Conservation (phyloP, 352 stramenopile species). For the Pythium plurisporium region DNA sequence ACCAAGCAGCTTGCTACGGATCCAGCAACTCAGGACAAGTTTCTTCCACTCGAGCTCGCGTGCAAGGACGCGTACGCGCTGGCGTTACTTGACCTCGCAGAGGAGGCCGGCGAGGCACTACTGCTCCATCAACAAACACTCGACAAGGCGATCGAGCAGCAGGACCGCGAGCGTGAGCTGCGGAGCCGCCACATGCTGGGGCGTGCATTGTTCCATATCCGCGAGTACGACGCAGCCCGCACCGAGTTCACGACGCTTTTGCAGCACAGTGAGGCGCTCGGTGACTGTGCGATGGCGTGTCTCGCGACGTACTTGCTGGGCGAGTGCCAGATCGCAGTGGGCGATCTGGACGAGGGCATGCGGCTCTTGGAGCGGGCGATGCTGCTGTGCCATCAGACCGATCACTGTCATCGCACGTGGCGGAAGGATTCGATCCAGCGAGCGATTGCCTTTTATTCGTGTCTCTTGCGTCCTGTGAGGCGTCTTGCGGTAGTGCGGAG, state of each 20-base stretch:
- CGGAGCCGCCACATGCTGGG: conserved; percentile 36
- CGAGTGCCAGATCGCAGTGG: conserved; percentile 31
- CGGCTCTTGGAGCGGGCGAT: conserved; percentile 36
- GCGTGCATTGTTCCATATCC: conserved; percentile 28
- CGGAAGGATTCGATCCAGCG: conserved; percentile 37
- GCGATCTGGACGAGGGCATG: conserved; percentile 36
- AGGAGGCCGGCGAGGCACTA: conserved; percentile 35
- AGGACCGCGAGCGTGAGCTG: conserved; percentile 42
- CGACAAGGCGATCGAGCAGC: conserved; percentile 27
- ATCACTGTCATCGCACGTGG: conserved; percentile 33
- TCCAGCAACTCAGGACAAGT: not conserved
- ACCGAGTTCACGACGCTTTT: conserved; percentile 40
- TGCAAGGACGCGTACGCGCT: conserved; percentile 38
- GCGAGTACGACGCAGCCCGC: conserved; percentile 35
- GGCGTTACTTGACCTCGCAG: conserved; percentile 30
- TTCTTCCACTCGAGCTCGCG: conserved; percentile 40
- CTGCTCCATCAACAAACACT: conserved; percentile 45
- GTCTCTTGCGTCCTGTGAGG: conserved; percentile 21
- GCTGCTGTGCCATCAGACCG: conserved; percentile 43
- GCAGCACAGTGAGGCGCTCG: conserved; percentile 29
- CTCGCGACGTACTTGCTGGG: conserved; percentile 50
- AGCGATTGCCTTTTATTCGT: conserved; percentile 52
- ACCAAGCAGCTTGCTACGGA: conserved; percentile 27
- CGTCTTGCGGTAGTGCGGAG: conserved; percentile 25
- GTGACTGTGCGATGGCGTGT: conserved; percentile 38